phyloP scores from a whole-genome alignment of 2,329 filamentous ascomycete species.

The Ophiostoma piceae region DNA sequence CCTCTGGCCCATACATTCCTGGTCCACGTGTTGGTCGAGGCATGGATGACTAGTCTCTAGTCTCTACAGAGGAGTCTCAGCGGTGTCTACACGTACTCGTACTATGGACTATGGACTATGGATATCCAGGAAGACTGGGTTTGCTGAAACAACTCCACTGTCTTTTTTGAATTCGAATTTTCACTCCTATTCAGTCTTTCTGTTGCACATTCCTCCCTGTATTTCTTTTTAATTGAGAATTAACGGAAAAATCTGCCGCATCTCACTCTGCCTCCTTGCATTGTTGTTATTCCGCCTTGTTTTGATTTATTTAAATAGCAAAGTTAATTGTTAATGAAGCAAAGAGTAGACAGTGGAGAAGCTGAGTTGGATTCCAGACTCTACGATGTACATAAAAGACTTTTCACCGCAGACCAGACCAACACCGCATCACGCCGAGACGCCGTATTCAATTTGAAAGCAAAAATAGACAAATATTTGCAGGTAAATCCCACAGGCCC shows the following conservation, averaged over 20 bases:
- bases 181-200: neutral
- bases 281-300: neutral
- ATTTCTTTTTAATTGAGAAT: neutral
- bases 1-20: neutral
- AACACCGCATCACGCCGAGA: neutral
- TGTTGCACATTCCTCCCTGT: conserved; percentile 5
- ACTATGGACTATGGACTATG: neutral
- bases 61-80: no score
- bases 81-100: neutral
- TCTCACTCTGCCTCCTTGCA: neutral
- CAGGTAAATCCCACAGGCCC: neutral
- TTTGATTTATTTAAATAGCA: neutral
- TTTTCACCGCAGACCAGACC: neutral
- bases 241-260: neutral
- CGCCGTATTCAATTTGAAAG: neutral
- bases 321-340: neutral
- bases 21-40: neutral
- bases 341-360: neutral
- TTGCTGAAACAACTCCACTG: conserved; percentile 2
- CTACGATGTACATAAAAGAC: no score
- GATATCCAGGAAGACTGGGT: neutral
- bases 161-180: neutral
- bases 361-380: neutral
- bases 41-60: neutral
- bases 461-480: neutral